Base-by-base conservation (phyloP, 345 rosid genomes). In the Dipteronia dyeriana region DNA sequence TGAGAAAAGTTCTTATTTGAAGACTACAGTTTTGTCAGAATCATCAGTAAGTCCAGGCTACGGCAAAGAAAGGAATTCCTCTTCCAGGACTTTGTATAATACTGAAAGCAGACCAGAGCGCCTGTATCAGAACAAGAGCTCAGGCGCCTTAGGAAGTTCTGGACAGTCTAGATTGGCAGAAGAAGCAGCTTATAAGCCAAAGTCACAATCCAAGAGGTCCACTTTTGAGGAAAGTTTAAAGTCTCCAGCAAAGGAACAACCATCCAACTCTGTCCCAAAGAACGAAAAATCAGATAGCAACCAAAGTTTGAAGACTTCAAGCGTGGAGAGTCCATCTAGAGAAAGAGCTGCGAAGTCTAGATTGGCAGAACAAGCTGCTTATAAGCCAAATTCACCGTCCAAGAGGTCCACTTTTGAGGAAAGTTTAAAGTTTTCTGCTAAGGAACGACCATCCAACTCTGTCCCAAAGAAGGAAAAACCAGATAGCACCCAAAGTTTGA, bases 301-400 rank as follows among this genome's bases (percentile, higher is more conserved):
- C 39, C 79, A 80, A 81, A 81, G 75, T 25, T 68, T 43, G 2
- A 80, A 80, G 29, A 68, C 77, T 25, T 76, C 71, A 17, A 54
- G 29, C 7, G 76, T 41, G 45, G 45, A 73, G 68, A 4, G 68
- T 12, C 78, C 80, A 19, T 82, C 84, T 14, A 84, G 77, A 61
- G 82, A 82, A 60, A 89, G 75, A 78, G 86, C 89, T 67, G 82
- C 84, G 4, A 34, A 34, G 56, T 68, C 34, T 69, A 80, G 79
- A 74, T n/a, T 41, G 54, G 66, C 66, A 76, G 78, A 78, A 75
- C 53, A 68, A 71, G 29, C 57, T 12, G 12, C 51, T 59, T 68
- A 53, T 34, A 78, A 59, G 71, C 69, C 76, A 19, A 54, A 57
- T 17, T 31, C 34, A 53, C 54, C 78, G 64, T 61, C 85, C 57